phyloP scores from a whole-genome alignment of 352 stramenopile genomes.

The Pythium catenulatum region DNA sequence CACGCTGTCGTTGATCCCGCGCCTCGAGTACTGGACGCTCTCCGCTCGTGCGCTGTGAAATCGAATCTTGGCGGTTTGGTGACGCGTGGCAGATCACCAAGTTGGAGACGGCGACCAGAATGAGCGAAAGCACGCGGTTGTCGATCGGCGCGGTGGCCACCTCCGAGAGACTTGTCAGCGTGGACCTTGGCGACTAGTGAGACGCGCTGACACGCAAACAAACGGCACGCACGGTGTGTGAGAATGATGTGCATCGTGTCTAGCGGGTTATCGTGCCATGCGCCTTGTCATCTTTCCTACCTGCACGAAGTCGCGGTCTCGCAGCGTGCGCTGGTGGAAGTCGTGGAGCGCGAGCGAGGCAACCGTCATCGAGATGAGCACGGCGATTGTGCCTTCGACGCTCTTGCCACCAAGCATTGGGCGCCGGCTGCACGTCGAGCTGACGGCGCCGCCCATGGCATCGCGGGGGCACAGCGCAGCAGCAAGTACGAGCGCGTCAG shows the following conservation, averaged over 20 bases:
- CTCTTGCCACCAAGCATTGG: slow-evolving; percentile 84
- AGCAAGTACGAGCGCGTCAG: slow-evolving; percentile 90
- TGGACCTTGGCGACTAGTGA: slow-evolving; percentile 57
- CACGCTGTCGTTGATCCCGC: too few species aligned
- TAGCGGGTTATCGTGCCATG: too few species aligned
- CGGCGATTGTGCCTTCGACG: slow-evolving; percentile 76
- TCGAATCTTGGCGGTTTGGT: not conserved
- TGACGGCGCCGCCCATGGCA: slow-evolving; percentile 84
- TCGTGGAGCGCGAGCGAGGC: slow-evolving; percentile 76
- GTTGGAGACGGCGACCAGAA: slow-evolving; percentile 77
- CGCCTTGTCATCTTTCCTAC: too few species aligned
- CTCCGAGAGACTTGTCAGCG: slow-evolving; percentile 83
- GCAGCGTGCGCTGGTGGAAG: slow-evolving; percentile 52
- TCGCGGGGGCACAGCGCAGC: slow-evolving; percentile 84
- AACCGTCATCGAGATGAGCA: slow-evolving; percentile 78
- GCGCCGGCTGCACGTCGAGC: slow-evolving; percentile 71
- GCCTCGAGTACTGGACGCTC: too few species aligned
- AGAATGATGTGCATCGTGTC: too few species aligned
- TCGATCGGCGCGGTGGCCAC: slow-evolving; percentile 88
- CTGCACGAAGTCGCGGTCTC: slow-evolving; percentile 62
- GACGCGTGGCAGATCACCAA: slow-evolving; percentile 69
- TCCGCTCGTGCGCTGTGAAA: not conserved
- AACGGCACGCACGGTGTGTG: not conserved
- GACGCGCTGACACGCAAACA: slow-evolving; percentile 50
- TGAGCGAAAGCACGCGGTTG: slow-evolving; percentile 90